A percentile compares a stretch with the other conserved stretches of the same genome.
Conservation (phyloP, 2,329 filamentous ascomycete species). For the Penicillium janthinellum region DNA sequence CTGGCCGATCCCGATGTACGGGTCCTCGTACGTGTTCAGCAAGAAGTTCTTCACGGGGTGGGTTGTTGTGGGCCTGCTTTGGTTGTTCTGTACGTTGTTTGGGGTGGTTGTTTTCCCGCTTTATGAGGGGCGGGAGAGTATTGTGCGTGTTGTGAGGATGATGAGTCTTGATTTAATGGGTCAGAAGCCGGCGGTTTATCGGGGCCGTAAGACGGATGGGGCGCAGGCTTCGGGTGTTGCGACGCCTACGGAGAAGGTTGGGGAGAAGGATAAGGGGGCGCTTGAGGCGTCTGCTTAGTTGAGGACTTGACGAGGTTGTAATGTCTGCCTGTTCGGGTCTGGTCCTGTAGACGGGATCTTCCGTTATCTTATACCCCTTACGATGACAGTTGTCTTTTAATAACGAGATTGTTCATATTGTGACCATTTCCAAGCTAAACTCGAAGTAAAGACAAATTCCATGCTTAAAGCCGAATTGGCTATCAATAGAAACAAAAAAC, state of each 20-base stretch:
- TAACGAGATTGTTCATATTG: not conserved
- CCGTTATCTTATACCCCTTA: conserved; percentile 18
- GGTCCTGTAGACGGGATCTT: not conserved
- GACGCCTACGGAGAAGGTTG: conserved; percentile 51
- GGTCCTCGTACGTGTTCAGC: conserved; percentile 76
- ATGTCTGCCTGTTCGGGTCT: not conserved
- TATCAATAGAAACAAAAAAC: not conserved
- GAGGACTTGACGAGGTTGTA: conserved; percentile 2
- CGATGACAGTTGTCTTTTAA: not conserved
- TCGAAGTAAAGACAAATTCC: not conserved
- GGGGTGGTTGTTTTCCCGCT: conserved; percentile 80
- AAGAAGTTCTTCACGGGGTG: conserved; percentile 82
- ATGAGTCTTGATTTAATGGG: conserved; percentile 63
- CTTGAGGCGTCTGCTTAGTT: conserved; percentile 7
- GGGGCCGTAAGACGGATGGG: conserved; percentile 41
- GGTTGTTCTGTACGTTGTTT: conserved; percentile 72
- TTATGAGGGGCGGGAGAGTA: conserved; percentile 73
- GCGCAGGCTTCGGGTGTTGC: conserved; percentile 48
- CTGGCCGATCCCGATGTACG: conserved; percentile 94
- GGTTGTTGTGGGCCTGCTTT: conserved; percentile 75
- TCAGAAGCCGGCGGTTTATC: conserved; percentile 36
- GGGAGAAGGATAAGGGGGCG: conserved; percentile 31
- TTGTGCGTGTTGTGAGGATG: conserved; percentile 60
- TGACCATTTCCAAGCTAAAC: not conserved
- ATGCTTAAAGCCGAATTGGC: no score